These are phyloP conservation scores for Phytophthora brassicae DNA, from an alignment of 352 stramenopile species.

Conservation along the genomic window DNA sequence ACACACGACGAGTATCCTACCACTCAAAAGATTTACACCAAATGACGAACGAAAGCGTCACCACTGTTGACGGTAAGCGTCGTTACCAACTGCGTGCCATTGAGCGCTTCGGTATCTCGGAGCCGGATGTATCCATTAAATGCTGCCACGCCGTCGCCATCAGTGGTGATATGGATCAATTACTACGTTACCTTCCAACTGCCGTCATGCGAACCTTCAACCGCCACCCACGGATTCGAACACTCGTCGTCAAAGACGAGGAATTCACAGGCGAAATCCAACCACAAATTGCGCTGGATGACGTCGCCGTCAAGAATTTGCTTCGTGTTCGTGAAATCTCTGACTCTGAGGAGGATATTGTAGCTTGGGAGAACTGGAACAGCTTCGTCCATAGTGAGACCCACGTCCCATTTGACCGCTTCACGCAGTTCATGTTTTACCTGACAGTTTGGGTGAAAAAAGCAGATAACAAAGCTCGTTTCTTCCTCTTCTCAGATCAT, in stretches of 20 bases:
- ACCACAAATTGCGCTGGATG: conserved; percentile 34
- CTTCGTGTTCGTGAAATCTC: conserved; percentile 35
- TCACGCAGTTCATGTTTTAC: conserved; percentile 50
- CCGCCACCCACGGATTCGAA: conserved; percentile 55
- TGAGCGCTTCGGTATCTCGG: conserved; percentile 39
- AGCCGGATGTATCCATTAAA: conserved; percentile 35
- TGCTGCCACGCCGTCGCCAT: conserved; percentile 40
- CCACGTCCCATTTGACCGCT: conserved; percentile 42
- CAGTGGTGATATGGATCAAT: conserved; percentile 35
- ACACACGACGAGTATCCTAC: too few species aligned
- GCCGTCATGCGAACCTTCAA: conserved; percentile 63
- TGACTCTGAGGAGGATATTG: conserved; percentile 18
- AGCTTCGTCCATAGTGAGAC: conserved; percentile 39
- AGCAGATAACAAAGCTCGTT: conserved; percentile 25
- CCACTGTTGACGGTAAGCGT: conserved; percentile 12
- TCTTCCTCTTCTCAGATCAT: conserved; percentile 63
- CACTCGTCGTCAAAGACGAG: conserved; percentile 35
- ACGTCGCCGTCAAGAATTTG: conserved; percentile 32
- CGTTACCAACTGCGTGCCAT: conserved; percentile 37
- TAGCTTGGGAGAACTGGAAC: conserved; percentile 35
- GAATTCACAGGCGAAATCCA: conserved; percentile 46
- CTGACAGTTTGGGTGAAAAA: conserved; percentile 46
- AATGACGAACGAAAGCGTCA: conserved; percentile 8
- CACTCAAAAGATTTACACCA: too few species aligned
- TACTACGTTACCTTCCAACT: conserved; percentile 47